These are phyloP conservation scores for Diophrys appendiculata DNA, from an alignment of 73 alveolate genomes.

Conservation along the genomic window DNA sequence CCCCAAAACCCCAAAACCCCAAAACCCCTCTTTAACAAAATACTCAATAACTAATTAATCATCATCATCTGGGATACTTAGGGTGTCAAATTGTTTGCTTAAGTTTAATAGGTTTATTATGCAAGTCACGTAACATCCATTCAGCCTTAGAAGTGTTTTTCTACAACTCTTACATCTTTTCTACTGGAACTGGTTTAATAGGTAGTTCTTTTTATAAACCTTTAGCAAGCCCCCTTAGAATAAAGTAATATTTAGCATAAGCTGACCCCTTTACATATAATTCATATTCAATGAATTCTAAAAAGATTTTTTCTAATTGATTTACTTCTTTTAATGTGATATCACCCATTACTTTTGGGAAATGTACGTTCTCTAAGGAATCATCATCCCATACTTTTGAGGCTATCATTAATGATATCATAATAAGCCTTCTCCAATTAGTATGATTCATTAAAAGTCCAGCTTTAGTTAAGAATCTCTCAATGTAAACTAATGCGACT, in stretches of 20 bases:
- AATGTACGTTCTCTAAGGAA: constrained; percentile 97
- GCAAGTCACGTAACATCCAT: constrained; percentile 67
- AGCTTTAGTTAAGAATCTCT: constrained; percentile 91
- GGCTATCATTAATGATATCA: constrained; percentile 92
- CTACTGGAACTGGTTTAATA: constrained; percentile 51
- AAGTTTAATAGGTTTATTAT: constrained; percentile 22
- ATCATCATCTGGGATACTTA: too few relatives aligned
- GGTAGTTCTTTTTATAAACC: constrained; percentile 61
- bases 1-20: too few relatives aligned
- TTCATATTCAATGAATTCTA: constrained; percentile 89
- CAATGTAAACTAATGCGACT: constrained; percentile 93
- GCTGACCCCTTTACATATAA: constrained; percentile 90
- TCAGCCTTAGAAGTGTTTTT: constrained; percentile 67
- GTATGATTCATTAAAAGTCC: constrained; percentile 93
- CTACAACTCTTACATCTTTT: constrained; percentile 60
- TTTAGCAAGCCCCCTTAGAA: constrained; percentile 86
- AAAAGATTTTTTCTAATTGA: constrained; percentile 93
- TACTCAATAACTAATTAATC: too few relatives aligned
- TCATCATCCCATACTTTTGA: constrained; percentile 99
- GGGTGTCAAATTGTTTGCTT: not conserved
- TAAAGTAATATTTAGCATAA: constrained; percentile 96
- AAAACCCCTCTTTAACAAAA: too few relatives aligned
- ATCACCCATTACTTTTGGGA: constrained; percentile 96
- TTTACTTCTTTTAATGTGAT: constrained; percentile 92
- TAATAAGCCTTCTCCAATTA: constrained; percentile 97